Evolutionary conservation across 2,329 filamentous ascomycete genomes (phyloP).

Genomic region (Drechslerella dactyloides): DNA sequence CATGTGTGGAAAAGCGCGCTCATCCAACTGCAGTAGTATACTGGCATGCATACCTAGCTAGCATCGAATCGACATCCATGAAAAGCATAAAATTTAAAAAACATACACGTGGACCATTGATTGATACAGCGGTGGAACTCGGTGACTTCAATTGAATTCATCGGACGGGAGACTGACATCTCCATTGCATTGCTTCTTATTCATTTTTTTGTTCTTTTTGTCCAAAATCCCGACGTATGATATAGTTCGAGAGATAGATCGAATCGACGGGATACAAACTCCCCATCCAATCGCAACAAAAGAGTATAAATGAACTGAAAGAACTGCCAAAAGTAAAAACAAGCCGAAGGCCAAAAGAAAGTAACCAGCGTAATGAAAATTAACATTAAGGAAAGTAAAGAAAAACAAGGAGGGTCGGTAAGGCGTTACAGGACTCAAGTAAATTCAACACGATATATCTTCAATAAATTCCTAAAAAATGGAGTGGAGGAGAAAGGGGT

Average conservation of each 20-base stretch:
- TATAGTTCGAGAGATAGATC: slow-evolving; percentile 1
- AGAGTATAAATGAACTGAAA: slow-evolving; percentile 35
- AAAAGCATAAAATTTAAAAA: not conserved
- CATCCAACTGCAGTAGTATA: no score
- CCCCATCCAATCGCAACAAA: slow-evolving; percentile 16
- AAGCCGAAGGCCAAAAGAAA: not conserved
- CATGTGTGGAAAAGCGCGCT: not conserved
- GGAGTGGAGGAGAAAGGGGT: slow-evolving; percentile 30
- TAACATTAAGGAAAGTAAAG: slow-evolving; percentile 17
- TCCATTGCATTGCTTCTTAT: slow-evolving; percentile 10
- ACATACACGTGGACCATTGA: not conserved
- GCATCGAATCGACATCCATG: no score
- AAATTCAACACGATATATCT: not conserved
- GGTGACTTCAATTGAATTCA: slow-evolving; percentile 1
- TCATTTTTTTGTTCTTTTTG: slow-evolving; percentile 11
- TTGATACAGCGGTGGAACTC: not conserved
- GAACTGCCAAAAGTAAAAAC: slow-evolving; percentile 16
- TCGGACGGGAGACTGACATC: slow-evolving; percentile 8
- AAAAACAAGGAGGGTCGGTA: slow-evolving; percentile 8
- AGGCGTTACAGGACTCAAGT: slow-evolving; percentile 37
- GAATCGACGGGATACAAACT: slow-evolving; percentile 16
- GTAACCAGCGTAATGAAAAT: slow-evolving; percentile 1
- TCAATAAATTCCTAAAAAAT: slow-evolving; percentile 28
- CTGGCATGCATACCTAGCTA: no score
- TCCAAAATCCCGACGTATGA: slow-evolving; percentile 11